Evolutionary conservation across 768 basidiomycete species (phyloP).

Genomic region (Tylopilus intermedius): DNA sequence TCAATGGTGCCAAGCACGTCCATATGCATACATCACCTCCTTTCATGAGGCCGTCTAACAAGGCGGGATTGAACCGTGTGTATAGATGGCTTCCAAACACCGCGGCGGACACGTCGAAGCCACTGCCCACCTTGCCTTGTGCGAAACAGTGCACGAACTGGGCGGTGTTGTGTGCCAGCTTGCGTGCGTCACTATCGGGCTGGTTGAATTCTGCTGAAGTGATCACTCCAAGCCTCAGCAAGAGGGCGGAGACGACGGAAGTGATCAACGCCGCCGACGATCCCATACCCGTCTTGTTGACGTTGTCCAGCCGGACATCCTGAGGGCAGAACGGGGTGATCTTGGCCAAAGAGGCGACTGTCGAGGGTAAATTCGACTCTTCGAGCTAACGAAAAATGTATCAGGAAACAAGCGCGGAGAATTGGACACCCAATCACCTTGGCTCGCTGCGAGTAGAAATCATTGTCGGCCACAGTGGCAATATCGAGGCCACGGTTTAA

Average conservation of each 20-base stretch:
- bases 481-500: slow-evolving; percentile 64
- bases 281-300: slow-evolving; percentile 98
- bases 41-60: slow-evolving; percentile 24
- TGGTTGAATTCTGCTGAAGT: slow-evolving; percentile 43
- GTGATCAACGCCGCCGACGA: slow-evolving; percentile 97
- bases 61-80: slow-evolving; percentile 73
- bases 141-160: slow-evolving; percentile 95
- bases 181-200: slow-evolving; percentile 42
- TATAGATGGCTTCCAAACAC: slow-evolving; percentile 94
- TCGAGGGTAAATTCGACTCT: slow-evolving; percentile 54
- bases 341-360: slow-evolving; percentile 55
- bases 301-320: slow-evolving; percentile 62
- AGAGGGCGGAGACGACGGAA: slow-evolving; percentile 81
- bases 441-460: slow-evolving; percentile 93
- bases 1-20: neutral
- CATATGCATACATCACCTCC: slow-evolving; percentile 19
- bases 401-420: slow-evolving; percentile 1
- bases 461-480: slow-evolving; percentile 87
- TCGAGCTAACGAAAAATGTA: slow-evolving; percentile 47
- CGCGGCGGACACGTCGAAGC: slow-evolving; percentile 93
- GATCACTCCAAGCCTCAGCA: slow-evolving; percentile 70
- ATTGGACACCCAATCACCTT: slow-evolving; percentile 46
- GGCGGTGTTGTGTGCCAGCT: slow-evolving; percentile 84
- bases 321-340: slow-evolving; percentile 77
- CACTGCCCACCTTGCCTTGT: slow-evolving; percentile 96